Evolutionary conservation across 2,329 filamentous ascomycete genomes (phyloP), one percentile per base, ranked within the genome.

Genomic region (Sordariomycetes sp.): DNA sequence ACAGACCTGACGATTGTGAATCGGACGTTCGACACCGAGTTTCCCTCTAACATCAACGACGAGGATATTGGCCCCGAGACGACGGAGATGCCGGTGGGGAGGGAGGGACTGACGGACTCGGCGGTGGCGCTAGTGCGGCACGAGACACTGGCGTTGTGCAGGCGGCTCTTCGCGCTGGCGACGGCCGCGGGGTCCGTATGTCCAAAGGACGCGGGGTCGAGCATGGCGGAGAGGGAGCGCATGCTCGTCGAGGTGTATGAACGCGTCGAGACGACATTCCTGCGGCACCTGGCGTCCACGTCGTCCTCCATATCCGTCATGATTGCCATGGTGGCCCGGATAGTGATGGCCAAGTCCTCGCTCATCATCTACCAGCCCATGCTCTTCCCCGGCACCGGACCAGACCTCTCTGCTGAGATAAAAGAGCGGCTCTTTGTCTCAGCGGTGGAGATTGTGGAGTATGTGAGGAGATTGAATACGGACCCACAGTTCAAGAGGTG

Each of bases 311-410:
- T 85, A 84, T 83, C 83, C 61, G 89, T 85, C 84, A 79, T 87
- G 28, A 80, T 80, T 8, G 83, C 81, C 3, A 86, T 86, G 32
- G 76, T 89, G 25, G 78, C 82, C 2, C 80, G 86, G 10, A 74
- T 92, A 35, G 82, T 91, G 60, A 80, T 90, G 70, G 84, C 84
- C 56, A 92, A 90, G 69, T 82, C 90, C 74, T 89, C 85, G 72
- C 76, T 94, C 39, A 78, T 90, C 59, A 78, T 89, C 2, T 87
- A 92, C 64, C 84, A 92, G 62, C 87, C 87, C 0, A 77, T 86
- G 64, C 81, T 87, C 35, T 79, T 83, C 55, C 76, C 77, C 36
- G 78, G 82, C 28, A 75, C 77, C 10, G 76, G 75, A n/a, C 69
- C 74, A 10, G 76, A 74, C 28, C 72, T 87, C 8, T 78, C 81